Conservation (phyloP, 345 rosid species). For the Clausena lansium region DNA sequence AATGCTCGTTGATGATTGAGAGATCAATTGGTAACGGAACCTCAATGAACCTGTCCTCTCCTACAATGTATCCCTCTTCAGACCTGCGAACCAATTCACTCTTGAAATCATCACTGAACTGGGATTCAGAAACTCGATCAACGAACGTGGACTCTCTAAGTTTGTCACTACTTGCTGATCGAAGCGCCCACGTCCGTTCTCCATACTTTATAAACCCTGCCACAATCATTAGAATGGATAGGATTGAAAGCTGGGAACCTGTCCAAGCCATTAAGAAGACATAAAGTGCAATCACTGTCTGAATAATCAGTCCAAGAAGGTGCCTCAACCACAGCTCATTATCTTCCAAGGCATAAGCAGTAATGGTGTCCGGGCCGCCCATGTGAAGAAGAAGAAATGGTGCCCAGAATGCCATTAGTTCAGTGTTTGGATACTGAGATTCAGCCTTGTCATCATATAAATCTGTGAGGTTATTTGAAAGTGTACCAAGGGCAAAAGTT, state of each 20-base stretch:
- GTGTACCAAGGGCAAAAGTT: neutral
- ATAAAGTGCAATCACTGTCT: neutral
- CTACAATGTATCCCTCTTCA: neutral
- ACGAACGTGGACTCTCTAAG: neutral
- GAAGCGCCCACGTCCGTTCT: neutral
- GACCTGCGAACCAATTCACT: neutral
- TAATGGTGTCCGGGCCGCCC: neutral
- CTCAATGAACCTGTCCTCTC: neutral
- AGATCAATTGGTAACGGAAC: neutral
- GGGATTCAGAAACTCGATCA: no score
- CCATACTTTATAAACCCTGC: neutral
- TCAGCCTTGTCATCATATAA: no score
- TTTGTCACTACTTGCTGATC: neutral
- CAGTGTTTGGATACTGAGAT: neutral
- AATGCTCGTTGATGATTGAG: neutral
- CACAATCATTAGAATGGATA: neutral
- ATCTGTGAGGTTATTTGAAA: neutral
- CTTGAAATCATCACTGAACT: neutral
- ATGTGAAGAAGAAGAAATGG: conserved; percentile 2
- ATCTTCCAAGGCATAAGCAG: neutral
- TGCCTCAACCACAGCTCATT: neutral
- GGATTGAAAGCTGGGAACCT: neutral
- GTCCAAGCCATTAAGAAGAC: neutral
- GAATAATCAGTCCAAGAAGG: neutral
- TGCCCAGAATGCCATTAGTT: neutral